These are phyloP conservation scores for Emmonsiellopsis sp. DNA, from an alignment of 2,329 filamentous ascomycete species.

Conservation along the genomic window DNA sequence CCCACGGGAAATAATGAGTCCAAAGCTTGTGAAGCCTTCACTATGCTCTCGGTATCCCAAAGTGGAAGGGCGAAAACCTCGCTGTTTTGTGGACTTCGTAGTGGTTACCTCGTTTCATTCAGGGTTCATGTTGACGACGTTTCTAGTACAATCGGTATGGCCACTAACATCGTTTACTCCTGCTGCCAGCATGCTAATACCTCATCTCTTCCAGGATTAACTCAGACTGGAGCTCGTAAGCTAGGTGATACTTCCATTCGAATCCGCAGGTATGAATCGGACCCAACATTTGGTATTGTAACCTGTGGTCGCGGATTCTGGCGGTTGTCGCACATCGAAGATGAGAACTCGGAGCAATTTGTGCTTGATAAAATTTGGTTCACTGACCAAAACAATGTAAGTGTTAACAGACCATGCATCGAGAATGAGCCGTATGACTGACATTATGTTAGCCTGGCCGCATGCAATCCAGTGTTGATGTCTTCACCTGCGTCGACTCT, in stretches of 20 bases:
- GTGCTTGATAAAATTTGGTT: conserved; percentile 30
- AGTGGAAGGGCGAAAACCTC: conserved; percentile 12
- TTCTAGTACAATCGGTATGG: conserved; percentile 20
- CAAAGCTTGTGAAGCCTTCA: conserved; percentile 28
- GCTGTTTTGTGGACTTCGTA: conserved; percentile 39
- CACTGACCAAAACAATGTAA: conserved; percentile 34
- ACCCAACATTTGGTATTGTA: conserved; percentile 22
- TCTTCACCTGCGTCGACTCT: conserved; percentile 27
- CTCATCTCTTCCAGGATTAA: conserved; percentile 20
- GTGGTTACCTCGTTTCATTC: conserved; percentile 32
- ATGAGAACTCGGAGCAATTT: conserved; percentile 18
- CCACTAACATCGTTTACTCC: not conserved
- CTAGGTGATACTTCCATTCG: conserved; percentile 30
- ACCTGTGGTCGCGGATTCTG: conserved; percentile 31
- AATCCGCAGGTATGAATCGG: conserved; percentile 20
- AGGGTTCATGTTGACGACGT: conserved; percentile 13
- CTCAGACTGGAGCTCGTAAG: conserved; percentile 20
- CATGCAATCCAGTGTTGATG: conserved; percentile 26
- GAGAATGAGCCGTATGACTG: not conserved
- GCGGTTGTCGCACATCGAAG: conserved; percentile 23
- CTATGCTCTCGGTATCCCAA: conserved; percentile 16
- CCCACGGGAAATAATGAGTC: conserved; percentile 20
- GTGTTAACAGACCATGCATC: conserved; percentile 6
- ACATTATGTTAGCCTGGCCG: conserved; percentile 25
- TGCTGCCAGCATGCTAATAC: conserved; percentile 5